phyloP scores from a whole-genome alignment of 2,329 filamentous ascomycete genomes.

The Lachnellula suecica region DNA sequence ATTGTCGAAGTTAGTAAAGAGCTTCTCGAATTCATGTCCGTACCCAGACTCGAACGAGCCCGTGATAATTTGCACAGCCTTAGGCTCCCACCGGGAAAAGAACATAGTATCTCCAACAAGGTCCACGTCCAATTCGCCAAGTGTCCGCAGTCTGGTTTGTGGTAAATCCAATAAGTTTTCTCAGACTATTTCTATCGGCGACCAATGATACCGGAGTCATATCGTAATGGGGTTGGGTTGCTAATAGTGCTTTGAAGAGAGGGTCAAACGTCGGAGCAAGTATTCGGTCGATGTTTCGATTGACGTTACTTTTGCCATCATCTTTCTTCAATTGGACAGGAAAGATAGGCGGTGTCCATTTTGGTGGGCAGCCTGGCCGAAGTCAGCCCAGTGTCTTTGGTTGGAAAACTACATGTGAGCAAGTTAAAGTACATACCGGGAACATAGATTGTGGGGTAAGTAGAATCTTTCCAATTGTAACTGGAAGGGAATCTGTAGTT shows the following conservation, averaged over 20 bases:
- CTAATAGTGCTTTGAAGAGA: constrained; percentile 25
- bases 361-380: constrained; percentile 16
- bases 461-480: constrained; percentile 20
- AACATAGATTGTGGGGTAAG: constrained; percentile 19
- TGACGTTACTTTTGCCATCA: constrained; percentile 22
- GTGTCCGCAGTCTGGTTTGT: constrained; percentile 21
- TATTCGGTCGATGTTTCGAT: constrained; percentile 31
- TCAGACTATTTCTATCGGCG: constrained; percentile 32
- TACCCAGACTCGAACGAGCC: constrained; percentile 25
- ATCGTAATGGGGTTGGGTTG: constrained; percentile 20
- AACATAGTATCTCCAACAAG: constrained; percentile 35
- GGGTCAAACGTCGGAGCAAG: constrained; percentile 29
- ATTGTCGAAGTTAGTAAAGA: constrained; percentile 24
- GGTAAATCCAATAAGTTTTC: constrained; percentile 30
- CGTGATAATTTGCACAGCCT: constrained; percentile 13
- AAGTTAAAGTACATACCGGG: constrained; percentile 16
- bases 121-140: constrained; percentile 35
- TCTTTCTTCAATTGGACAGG: constrained; percentile 13
- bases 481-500: constrained; percentile 21
- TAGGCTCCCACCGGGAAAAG: constrained; percentile 31
- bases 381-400: not conserved
- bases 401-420: not conserved
- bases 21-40: constrained; percentile 33
- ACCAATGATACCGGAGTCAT: constrained; percentile 27
- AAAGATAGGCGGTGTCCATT: constrained; percentile 19